phyloP scores from a whole-genome alignment of 306 rosid genomes.

The Erythrophleum fordii region DNA sequence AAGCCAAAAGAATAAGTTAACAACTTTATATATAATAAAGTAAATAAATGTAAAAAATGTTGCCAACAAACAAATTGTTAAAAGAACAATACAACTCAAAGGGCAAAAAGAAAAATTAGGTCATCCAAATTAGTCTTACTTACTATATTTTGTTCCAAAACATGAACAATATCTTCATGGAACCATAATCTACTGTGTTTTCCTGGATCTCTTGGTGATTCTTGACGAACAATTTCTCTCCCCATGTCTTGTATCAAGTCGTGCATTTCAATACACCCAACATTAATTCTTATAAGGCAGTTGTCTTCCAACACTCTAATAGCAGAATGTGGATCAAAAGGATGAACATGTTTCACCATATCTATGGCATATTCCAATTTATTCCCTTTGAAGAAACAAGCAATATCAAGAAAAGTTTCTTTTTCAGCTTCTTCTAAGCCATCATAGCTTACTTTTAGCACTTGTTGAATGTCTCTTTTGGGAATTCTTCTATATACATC shows the following conservation, averaged over 20 bases:
- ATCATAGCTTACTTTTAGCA: not conserved
- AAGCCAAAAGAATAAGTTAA: too few species aligned
- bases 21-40: too few species aligned
- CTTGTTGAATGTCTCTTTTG: not conserved
- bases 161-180: not conserved
- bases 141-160: too few species aligned
- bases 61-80: too few species aligned
- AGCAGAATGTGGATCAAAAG: not conserved
- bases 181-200: constrained; percentile 28
- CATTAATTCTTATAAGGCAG: not conserved
- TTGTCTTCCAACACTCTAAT: not conserved
- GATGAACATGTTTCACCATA: not conserved
- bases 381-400: constrained; percentile 31
- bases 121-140: too few species aligned
- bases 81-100: too few species aligned
- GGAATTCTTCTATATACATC: not conserved
- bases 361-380: not conserved
- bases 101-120: too few species aligned
- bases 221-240: constrained; percentile 23
- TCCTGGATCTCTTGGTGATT: constrained; percentile 4
- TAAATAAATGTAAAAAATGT: too few species aligned
- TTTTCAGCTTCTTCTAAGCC: not conserved
- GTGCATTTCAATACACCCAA: constrained; percentile 13
- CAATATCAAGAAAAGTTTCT: constrained; percentile 29
- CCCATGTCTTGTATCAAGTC: constrained; percentile 30